phyloP scores from a whole-genome alignment of 2,329 filamentous ascomycete species.

The Alternaria brassicae region DNA sequence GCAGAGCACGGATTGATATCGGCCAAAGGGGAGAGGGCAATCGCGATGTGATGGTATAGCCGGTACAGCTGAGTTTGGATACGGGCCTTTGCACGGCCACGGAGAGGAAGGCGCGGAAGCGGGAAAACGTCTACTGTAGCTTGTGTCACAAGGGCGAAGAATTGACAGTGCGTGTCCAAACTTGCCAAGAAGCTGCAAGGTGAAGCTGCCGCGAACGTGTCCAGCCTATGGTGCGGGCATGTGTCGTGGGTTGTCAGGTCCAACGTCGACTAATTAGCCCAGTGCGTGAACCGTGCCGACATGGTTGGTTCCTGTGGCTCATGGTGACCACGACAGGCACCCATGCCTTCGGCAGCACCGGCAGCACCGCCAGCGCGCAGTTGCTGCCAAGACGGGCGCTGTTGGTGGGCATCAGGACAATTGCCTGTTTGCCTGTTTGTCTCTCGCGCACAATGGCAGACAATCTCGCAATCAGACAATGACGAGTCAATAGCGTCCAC shows the following conservation, averaged over 20 bases:
- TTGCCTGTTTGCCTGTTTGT: too few relatives aligned
- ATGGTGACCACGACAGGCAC: constrained; percentile 8
- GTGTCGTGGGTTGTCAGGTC: constrained; percentile 18
- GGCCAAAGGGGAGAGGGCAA: constrained; percentile 9
- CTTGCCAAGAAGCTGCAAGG: neutral
- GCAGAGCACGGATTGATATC: constrained; percentile 19
- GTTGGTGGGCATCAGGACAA: too few relatives aligned
- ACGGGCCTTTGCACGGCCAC: constrained; percentile 11
- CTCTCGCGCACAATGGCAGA: too few relatives aligned
- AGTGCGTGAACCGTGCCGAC: neutral
- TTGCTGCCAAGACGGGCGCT: constrained; percentile 4
- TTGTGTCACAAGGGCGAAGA: constrained; percentile 1
- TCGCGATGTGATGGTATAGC: constrained; percentile 15
- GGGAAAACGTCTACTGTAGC: constrained; percentile 17
- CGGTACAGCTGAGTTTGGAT: constrained; percentile 16
- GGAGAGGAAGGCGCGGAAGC: constrained; percentile 17
- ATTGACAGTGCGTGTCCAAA: neutral
- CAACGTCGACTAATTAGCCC: constrained; percentile 3
- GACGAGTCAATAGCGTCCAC: too few relatives aligned
- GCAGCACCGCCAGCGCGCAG: constrained; percentile 3
- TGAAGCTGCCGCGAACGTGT: neutral
- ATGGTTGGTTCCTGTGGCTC: constrained; percentile 3
- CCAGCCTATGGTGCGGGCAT: constrained; percentile 17
- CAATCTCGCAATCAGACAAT: too few relatives aligned
- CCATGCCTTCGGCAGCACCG: too few relatives aligned